These are phyloP conservation scores for Aureobasidium sp. DNA, from an alignment of 2,329 filamentous ascomycete species.

Conservation along the genomic window DNA sequence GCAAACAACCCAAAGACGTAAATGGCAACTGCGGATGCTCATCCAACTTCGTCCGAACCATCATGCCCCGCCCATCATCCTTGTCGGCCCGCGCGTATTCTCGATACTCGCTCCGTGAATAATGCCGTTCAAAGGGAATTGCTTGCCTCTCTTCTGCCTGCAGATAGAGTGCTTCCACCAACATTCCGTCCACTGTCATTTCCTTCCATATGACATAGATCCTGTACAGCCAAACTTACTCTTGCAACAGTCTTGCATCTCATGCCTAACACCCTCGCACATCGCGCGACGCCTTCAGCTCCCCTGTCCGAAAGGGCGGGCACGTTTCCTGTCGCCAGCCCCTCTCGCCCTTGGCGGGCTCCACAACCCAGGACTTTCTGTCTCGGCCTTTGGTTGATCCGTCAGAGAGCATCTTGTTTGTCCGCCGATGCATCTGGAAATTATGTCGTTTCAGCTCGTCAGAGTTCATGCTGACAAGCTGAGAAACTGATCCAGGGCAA, in stretches of 20 bases:
- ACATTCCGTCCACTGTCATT: not conserved
- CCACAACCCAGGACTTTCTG: not conserved
- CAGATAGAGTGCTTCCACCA: constrained; percentile 6
- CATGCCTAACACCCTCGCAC: not conserved
- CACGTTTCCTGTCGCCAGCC: constrained; percentile 1
- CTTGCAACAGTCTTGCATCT: not conserved
- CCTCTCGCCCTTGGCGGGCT: not conserved
- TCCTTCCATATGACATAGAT: constrained; percentile 3
- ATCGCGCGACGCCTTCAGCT: not conserved
- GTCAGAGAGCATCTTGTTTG: not conserved
- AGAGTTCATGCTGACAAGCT: not conserved
- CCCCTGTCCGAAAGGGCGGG: not conserved
- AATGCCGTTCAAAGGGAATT: not conserved
- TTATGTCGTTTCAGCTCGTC: not conserved
- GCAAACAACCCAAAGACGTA: not conserved
- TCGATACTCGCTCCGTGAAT: not conserved
- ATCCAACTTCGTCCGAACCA: not conserved
- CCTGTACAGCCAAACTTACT: not conserved
- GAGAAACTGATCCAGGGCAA: not conserved
- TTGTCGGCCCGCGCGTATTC: not conserved
- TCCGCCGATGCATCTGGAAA: not conserved
- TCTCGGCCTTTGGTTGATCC: not conserved
- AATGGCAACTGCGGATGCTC: not conserved
- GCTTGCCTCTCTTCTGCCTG: not conserved
- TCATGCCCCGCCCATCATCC: not conserved